These are phyloP conservation scores for Carex kokanica DNA, from an alignment of 176 grass and related monocot species.

Conservation along the genomic window DNA sequence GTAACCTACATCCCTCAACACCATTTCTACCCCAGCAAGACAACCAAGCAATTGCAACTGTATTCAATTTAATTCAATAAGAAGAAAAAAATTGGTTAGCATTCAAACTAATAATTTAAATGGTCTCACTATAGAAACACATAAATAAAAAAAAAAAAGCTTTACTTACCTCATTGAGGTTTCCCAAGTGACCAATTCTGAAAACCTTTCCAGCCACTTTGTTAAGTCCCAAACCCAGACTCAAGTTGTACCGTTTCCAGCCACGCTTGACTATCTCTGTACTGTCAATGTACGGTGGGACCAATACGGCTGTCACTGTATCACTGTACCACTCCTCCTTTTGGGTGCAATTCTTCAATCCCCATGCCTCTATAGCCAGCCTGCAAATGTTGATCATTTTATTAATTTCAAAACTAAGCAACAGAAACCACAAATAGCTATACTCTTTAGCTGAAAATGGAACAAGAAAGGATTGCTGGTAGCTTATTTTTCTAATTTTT, in stretches of 20 bases:
- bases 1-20: conserved; percentile 86
- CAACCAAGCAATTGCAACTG: conserved; percentile 90
- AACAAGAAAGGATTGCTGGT: neutral
- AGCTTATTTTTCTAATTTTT: neutral
- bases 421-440: neutral
- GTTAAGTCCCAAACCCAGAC: conserved; percentile 82
- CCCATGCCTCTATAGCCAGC: conserved; percentile 87
- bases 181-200: conserved; percentile 93
- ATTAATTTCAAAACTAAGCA: neutral
- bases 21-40: conserved; percentile 89
- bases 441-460: neutral
- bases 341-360: conserved; percentile 91
- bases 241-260: conserved; percentile 87
- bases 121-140: neutral
- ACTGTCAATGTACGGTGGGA: conserved; percentile 71
- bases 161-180: conserved; percentile 74
- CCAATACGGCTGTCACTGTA: conserved; percentile 84
- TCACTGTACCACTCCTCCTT: conserved; percentile 90
- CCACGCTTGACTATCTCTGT: conserved; percentile 61
- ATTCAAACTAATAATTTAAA: neutral
- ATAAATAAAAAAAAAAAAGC: neutral
- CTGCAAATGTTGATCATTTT: conserved; percentile 25
- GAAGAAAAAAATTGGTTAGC: neutral
- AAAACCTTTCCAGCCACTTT: conserved; percentile 92
- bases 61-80: neutral